These are phyloP conservation scores for Dendrobium catenatum DNA, from an alignment of 106 monocot species.

Conservation along the genomic window DNA sequence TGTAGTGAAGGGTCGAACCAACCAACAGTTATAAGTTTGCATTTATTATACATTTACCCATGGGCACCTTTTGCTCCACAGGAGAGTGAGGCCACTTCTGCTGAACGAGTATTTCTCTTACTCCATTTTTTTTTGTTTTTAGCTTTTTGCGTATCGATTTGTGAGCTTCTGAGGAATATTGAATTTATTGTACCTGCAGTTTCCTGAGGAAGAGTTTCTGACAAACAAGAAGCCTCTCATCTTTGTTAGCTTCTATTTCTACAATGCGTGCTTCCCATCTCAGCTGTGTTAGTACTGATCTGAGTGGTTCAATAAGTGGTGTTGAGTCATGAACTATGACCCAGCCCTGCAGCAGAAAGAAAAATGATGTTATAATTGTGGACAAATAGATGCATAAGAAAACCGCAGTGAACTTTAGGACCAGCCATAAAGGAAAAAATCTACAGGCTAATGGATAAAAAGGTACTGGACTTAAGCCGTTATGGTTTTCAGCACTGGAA, in stretches of 20 bases:
- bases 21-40: too few relatives aligned
- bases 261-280: slow-evolving; percentile 70
- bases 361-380: too few relatives aligned
- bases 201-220: slow-evolving; percentile 81
- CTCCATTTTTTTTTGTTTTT: not conserved
- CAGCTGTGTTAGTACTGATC: slow-evolving; percentile 44
- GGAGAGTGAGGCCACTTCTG: not conserved
- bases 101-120: not conserved
- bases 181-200: slow-evolving; percentile 21
- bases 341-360: slow-evolving; percentile 58
- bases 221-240: slow-evolving; percentile 64
- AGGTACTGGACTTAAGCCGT: too few relatives aligned
- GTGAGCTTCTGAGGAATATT: not conserved
- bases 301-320: slow-evolving; percentile 40
- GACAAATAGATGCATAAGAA: too few relatives aligned
- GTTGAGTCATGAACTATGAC: slow-evolving; percentile 51
- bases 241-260: slow-evolving; percentile 37
- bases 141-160: not conserved
- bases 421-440: too few relatives aligned
- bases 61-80: not conserved
- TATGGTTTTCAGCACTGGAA: too few relatives aligned
- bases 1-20: too few relatives aligned
- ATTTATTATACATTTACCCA: slow-evolving; percentile 3
- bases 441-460: too few relatives aligned
- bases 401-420: too few relatives aligned